Base-by-base conservation (phyloP, 2,329 filamentous ascomycete genomes). In the Trichoderma polysporum region DNA sequence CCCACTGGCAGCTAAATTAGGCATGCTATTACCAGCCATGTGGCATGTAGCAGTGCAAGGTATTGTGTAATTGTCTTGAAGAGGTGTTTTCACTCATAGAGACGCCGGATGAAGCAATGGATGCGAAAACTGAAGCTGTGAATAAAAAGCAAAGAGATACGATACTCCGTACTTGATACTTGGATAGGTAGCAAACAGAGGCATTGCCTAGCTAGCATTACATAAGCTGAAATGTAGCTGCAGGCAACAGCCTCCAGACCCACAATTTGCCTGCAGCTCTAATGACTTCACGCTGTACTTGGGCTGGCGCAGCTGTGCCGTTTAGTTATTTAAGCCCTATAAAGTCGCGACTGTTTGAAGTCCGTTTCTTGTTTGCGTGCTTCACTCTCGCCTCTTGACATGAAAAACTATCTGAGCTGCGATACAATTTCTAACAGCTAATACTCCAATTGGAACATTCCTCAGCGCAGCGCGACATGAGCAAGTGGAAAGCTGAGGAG, bases 381-480 rank as follows among this genome's bases (percentile, higher is more conserved):
- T 54, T 6, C 1, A n/a, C 45, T 9, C 39, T 27, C 52, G 4
- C 22, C 17, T 45, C 9, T 12, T 37, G 19, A n/a, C 41, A 58
- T 58, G 27, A 3, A 3, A 27, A 0, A 1, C 17, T 27, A n/a
- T n/a, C 47, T 31, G 2, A 25, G 33, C 59, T 29, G 45, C 22
- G 9, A 1, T 25, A 47, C 2, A 8, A 1, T 39, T 25, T 12
- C 33, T 4, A 1, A 33, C 35, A 10, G 17, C 29, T 9, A n/a
- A 9, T 50, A 25, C n/a, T 19, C 10, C 8, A 25, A 35, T 25
- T 25, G 19, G 2, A 13, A 9, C 37, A 31, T 29, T 33, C 25
- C 17, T 17, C 29, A 25, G 19, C 10, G 7, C n/a, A 9, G 35
- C 61, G 52, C 60, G 59, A 39, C 41, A 70, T 71, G 37, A 69